Conservation (phyloP, 2,329 filamentous ascomycete genomes). For the Hypoxylon rubiginosum region DNA sequence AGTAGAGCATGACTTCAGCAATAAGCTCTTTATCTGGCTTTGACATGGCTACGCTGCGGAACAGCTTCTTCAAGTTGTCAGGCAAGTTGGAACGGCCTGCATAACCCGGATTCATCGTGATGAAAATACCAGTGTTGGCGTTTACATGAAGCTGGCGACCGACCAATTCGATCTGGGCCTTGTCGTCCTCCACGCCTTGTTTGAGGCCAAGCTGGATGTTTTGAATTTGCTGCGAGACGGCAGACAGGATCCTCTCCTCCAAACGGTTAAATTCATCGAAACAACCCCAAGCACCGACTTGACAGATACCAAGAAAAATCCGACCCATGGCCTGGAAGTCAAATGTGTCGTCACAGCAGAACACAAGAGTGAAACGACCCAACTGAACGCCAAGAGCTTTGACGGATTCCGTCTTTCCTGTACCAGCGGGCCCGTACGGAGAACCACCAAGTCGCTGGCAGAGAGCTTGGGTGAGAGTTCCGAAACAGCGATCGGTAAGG, state of each 20-base stretch:
- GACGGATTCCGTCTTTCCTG: slow-evolving; percentile 98
- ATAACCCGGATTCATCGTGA: slow-evolving; percentile 99
- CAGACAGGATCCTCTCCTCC: slow-evolving; percentile 96
- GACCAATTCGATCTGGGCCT: slow-evolving; percentile 92
- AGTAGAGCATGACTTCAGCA: slow-evolving; percentile 99
- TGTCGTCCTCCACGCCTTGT: slow-evolving; percentile 83
- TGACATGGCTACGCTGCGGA: slow-evolving; percentile 99
- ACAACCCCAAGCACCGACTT: slow-evolving; percentile 99
- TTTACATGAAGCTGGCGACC: slow-evolving; percentile 92
- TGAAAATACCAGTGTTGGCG: slow-evolving; percentile 96
- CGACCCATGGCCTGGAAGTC: slow-evolving; percentile 99
- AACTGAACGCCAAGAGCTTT: slow-evolving; percentile 97
- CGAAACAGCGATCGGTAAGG: slow-evolving; percentile 97
- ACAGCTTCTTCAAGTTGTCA: slow-evolving; percentile 99
- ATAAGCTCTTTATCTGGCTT: slow-evolving; percentile 99
- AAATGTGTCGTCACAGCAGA: slow-evolving; percentile 99
- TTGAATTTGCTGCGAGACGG: slow-evolving; percentile 98
- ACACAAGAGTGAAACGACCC: slow-evolving; percentile 96
- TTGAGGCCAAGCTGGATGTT: slow-evolving; percentile 98
- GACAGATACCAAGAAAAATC: slow-evolving; percentile 98
- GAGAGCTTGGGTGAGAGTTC: slow-evolving; percentile 95
- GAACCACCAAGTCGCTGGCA: slow-evolving; percentile 96
- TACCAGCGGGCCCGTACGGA: slow-evolving; percentile 96
- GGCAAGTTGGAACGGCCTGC: slow-evolving; percentile 97
- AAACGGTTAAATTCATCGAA: slow-evolving; percentile 99